phyloP scores from a whole-genome alignment of 164 flowering plant genomes.

The Buxus sempervirens region DNA sequence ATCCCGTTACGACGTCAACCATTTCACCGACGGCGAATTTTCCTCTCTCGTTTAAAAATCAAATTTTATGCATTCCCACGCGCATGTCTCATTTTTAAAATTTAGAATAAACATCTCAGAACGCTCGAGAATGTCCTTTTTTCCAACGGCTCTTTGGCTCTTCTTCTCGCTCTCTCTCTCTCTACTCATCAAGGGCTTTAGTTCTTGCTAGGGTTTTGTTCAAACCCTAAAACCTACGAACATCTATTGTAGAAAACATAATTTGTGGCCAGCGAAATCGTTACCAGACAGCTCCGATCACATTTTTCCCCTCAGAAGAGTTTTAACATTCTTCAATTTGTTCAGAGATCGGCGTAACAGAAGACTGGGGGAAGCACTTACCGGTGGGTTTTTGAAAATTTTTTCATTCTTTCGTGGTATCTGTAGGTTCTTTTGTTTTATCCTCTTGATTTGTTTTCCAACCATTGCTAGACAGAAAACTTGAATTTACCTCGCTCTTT shows the following conservation, averaged over 20 bases:
- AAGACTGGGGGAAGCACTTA: neutral
- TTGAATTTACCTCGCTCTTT: constrained; percentile 93
- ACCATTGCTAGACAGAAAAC: constrained; percentile 59
- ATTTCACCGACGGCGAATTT: neutral
- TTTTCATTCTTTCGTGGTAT: too few species aligned
- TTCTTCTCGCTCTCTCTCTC: neutral
- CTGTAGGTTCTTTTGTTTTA: too few species aligned
- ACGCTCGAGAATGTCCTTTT: neutral
- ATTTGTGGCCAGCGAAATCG: neutral
- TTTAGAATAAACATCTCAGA: neutral
- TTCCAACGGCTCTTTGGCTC: neutral
- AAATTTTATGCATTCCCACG: neutral
- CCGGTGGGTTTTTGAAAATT: neutral
- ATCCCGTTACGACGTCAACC: too few species aligned
- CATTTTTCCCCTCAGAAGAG: neutral
- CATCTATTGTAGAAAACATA: neutral
- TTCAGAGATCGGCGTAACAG: neutral
- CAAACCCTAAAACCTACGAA: neutral
- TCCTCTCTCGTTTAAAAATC: neutral
- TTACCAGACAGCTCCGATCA: neutral
- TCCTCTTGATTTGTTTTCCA: too few species aligned
- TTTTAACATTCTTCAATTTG: neutral
- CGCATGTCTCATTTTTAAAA: neutral
- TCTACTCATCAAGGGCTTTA: neutral
- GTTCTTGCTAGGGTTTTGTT: neutral